These are phyloP conservation scores for Xylaria sp. DNA, from an alignment of 2,329 filamentous ascomycete genomes.

Conservation along the genomic window DNA sequence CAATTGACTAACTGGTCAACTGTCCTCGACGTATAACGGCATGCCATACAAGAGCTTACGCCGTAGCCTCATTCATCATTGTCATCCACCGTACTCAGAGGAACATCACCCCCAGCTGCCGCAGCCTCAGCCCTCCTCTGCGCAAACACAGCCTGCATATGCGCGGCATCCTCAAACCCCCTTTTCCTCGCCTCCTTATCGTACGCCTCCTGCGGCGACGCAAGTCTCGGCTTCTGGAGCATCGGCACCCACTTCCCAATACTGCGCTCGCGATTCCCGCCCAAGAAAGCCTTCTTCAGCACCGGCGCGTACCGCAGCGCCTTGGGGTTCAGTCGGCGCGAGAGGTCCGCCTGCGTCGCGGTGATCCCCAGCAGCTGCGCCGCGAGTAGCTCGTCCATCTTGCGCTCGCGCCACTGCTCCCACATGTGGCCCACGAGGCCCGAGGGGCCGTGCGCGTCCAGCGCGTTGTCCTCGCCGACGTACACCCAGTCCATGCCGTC, in stretches of 20 bases:
- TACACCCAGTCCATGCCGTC: constrained; percentile 83
- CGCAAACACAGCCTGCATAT: constrained; percentile 51
- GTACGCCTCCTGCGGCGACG: constrained; percentile 66
- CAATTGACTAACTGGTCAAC: background rate
- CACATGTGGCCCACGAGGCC: constrained; percentile 81
- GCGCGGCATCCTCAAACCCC: constrained; percentile 65
- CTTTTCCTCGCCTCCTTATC: constrained; percentile 71
- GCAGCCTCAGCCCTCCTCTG: constrained; percentile 41
- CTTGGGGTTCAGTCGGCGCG: constrained; percentile 34
- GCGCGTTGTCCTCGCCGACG: constrained; percentile 72
- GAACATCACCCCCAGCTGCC: constrained; percentile 41
- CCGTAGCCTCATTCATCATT: constrained; percentile 43
- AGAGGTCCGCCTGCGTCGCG: constrained; percentile 51
- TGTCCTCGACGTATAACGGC: background rate
- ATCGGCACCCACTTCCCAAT: constrained; percentile 67
- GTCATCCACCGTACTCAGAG: constrained; percentile 40
- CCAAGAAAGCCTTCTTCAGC: constrained; percentile 63
- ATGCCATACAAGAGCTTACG: constrained; percentile 32
- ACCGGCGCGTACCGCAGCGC: constrained; percentile 35
- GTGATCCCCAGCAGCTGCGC: constrained; percentile 76
- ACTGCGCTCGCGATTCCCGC: constrained; percentile 62
- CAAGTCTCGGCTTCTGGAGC: constrained; percentile 61
- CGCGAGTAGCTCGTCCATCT: constrained; percentile 90
- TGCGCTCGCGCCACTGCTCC: constrained; percentile 82
- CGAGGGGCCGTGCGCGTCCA: constrained; percentile 71